These are phyloP conservation scores for Saccharomyces pastorianus DNA, from an alignment of 1,139 yeast species.

Conservation along the genomic window DNA sequence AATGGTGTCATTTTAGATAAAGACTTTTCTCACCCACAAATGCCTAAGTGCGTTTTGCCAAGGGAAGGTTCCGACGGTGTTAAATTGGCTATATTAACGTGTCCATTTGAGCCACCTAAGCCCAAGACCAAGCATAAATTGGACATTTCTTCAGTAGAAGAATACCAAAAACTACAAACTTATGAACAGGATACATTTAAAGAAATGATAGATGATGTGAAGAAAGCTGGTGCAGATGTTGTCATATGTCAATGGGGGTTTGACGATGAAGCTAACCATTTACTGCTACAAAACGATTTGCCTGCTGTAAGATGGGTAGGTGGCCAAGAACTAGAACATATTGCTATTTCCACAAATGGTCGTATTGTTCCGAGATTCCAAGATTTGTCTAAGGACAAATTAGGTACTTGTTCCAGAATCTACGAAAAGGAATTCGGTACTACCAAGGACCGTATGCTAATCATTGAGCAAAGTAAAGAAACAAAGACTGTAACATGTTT, in stretches of 20 bases:
- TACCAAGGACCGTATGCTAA: constrained; percentile 91
- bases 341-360: constrained; percentile 96
- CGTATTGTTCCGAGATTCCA: constrained; percentile 96
- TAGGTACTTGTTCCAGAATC: constrained; percentile 81
- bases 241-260: constrained; percentile 99
- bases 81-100: constrained; percentile 86
- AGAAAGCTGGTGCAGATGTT: constrained; percentile 86
- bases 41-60: constrained; percentile 63
- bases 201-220: constrained; percentile 83
- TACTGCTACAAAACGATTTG: constrained; percentile 74
- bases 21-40: constrained; percentile 97
- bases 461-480: constrained; percentile 83
- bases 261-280: constrained; percentile 97
- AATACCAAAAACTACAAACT: constrained; percentile 78
- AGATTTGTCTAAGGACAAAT: constrained; percentile 71
- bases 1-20: constrained; percentile 90
- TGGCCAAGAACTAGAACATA: constrained; percentile 89
- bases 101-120: constrained; percentile 99
- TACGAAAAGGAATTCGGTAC: constrained; percentile 93
- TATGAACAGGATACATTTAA: constrained; percentile 87
- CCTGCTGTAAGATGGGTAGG: constrained; percentile 99
- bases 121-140: constrained; percentile 97
- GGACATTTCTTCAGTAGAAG: constrained; percentile 87
- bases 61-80: constrained; percentile 47
- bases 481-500: constrained; percentile 90